These are phyloP conservation scores for Yarrowia sp. DNA, from an alignment of 805 yeast genomes.

Conservation along the genomic window DNA sequence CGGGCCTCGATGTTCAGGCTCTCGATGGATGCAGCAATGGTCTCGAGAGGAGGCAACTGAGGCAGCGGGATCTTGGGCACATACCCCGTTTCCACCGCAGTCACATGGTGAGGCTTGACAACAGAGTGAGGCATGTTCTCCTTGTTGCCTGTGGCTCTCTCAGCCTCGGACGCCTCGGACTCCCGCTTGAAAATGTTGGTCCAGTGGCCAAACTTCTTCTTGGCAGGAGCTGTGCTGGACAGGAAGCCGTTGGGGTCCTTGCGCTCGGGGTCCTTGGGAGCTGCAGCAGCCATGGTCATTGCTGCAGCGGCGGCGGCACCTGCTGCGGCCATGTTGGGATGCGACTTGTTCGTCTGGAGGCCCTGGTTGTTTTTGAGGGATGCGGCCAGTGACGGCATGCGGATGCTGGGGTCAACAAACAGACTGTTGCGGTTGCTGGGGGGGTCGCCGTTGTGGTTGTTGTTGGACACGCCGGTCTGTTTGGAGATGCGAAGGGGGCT, in stretches of 20 bases:
- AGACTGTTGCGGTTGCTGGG: background rate
- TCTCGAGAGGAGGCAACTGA: conserved; percentile 8
- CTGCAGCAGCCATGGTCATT: background rate
- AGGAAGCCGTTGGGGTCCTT: background rate
- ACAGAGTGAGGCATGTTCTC: background rate
- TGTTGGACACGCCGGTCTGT: background rate
- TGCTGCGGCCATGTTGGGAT: background rate
- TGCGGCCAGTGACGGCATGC: background rate
- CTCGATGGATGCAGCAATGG: conserved; percentile 6
- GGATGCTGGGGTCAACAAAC: background rate
- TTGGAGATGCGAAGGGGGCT: conserved; percentile 24
- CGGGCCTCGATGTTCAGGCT: background rate
- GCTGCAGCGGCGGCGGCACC: background rate
- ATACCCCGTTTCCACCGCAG: background rate
- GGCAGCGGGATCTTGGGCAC: conserved; percentile 18
- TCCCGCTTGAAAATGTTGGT: conserved; percentile 7
- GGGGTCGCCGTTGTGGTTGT: background rate
- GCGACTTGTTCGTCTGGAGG: background rate
- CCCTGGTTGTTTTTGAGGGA: conserved; percentile 6
- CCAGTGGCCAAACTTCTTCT: conserved; percentile 25
- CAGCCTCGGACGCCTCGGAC: background rate
- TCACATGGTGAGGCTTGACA: too few relatives aligned
- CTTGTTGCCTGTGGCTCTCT: background rate
- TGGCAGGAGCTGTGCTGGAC: background rate
- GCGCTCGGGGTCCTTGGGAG: background rate